Percentiles rank a stretch among this genome's conserved stretches.
Conservation (phyloP, 1,284 basidiomycete genomes). For the Hymenochaete sp. region DNA sequence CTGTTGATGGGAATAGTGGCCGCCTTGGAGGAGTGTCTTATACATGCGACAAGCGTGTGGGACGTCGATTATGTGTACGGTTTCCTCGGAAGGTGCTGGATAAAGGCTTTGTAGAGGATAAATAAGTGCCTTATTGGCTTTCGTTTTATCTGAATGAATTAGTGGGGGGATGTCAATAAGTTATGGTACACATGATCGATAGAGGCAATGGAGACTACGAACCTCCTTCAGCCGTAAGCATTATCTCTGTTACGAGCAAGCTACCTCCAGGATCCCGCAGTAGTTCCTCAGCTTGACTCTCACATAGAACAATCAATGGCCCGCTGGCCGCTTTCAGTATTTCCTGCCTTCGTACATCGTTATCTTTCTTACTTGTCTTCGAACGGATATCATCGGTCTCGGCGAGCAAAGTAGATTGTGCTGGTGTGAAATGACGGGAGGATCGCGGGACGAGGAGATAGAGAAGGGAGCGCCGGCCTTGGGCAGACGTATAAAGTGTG, state of each 20-base stretch:
- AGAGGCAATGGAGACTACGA: slow-evolving; percentile 24
- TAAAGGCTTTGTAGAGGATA: slow-evolving; percentile 46
- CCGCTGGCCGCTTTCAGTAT: slow-evolving; percentile 62
- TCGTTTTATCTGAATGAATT: slow-evolving; percentile 51
- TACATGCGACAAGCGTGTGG: slow-evolving; percentile 74
- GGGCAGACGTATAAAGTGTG: slow-evolving; percentile 45
- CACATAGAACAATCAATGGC: slow-evolving; percentile 58
- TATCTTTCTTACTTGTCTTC: slow-evolving; percentile 75
- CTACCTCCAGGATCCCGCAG: slow-evolving; percentile 71
- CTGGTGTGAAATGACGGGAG: slow-evolving; percentile 75
- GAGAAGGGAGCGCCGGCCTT: slow-evolving; percentile 71
- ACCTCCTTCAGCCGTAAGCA: slow-evolving; percentile 79
- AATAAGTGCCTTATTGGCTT: slow-evolving; percentile 52
- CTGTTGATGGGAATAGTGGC: slow-evolving; percentile 66
- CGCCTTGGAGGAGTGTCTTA: slow-evolving; percentile 83
- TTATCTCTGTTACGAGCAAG: slow-evolving; percentile 67
- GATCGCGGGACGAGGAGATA: slow-evolving; percentile 76
- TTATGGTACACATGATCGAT: not conserved
- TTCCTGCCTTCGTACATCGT: slow-evolving; percentile 52
- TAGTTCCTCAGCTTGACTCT: slow-evolving; percentile 41
- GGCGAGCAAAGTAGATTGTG: slow-evolving; percentile 56
- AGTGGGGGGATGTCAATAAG: not conserved
- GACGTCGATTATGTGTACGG: slow-evolving; percentile 65
- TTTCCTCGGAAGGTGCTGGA: slow-evolving; percentile 38
- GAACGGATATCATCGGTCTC: slow-evolving; percentile 60